A percentile compares a stretch with the other conserved stretches of the same genome.
These are phyloP conservation scores for Sporothrix variecibatus DNA, from an alignment of 2,329 filamentous ascomycete species.

Conservation along the genomic window DNA sequence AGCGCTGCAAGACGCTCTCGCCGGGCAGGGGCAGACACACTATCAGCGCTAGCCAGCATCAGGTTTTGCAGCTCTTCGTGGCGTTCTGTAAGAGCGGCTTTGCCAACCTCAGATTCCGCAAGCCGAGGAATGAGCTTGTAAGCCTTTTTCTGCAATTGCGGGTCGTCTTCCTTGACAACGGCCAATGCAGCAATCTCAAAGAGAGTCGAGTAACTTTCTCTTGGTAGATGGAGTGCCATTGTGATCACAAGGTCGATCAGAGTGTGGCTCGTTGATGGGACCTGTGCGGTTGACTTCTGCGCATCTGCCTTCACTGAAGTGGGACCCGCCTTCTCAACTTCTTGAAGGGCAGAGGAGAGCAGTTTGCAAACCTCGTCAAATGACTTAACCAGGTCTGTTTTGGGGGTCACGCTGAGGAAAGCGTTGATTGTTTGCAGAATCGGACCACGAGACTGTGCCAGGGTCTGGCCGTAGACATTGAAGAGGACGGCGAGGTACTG, in stretches of 20 bases:
- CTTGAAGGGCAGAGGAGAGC: slow-evolving; percentile 70
- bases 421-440: slow-evolving; percentile 94
- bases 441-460: slow-evolving; percentile 86
- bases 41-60: slow-evolving; percentile 76
- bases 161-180: slow-evolving; percentile 77
- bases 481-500: slow-evolving; percentile 97
- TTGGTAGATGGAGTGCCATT: slow-evolving; percentile 88
- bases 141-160: slow-evolving; percentile 96
- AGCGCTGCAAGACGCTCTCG: slow-evolving; percentile 85
- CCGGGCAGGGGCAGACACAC: slow-evolving; percentile 81
- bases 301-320: slow-evolving; percentile 46
- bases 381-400: slow-evolving; percentile 77
- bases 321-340: slow-evolving; percentile 40
- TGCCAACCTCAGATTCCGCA: slow-evolving; percentile 76
- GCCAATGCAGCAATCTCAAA: slow-evolving; percentile 86
- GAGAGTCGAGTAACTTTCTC: slow-evolving; percentile 78
- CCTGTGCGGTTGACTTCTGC: slow-evolving; percentile 47
- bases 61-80: slow-evolving; percentile 79
- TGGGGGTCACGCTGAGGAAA: slow-evolving; percentile 84
- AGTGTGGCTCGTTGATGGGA: slow-evolving; percentile 91
- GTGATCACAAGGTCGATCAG: slow-evolving; percentile 97
- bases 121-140: slow-evolving; percentile 96
- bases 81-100: slow-evolving; percentile 72
- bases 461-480: slow-evolving; percentile 96
- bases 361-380: slow-evolving; percentile 85